Conservation (phyloP, 1,284 basidiomycete genomes). For the Ceratobasidium sp. region DNA sequence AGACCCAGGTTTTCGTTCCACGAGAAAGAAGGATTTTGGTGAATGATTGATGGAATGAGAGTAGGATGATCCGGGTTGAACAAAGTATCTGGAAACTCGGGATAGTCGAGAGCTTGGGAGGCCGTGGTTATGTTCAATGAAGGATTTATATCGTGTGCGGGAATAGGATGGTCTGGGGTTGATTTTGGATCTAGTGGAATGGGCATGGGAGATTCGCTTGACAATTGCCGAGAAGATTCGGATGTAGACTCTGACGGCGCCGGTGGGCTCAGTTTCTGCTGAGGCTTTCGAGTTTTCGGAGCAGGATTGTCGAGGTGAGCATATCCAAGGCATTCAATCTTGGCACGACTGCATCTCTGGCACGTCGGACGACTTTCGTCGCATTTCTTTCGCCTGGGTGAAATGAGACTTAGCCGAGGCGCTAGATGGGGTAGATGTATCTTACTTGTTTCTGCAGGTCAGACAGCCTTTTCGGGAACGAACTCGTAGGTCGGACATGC, state of each 20-base stretch:
- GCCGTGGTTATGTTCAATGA: too few species aligned
- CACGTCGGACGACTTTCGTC: constrained; percentile 8
- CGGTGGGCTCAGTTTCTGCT: not conserved
- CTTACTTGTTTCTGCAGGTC: constrained; percentile 29
- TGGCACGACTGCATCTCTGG: not conserved
- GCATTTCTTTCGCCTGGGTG: constrained; percentile 13
- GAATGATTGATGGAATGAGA: not conserved
- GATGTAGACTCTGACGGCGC: not conserved
- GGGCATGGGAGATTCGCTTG: not conserved
- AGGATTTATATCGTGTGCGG: too few species aligned
- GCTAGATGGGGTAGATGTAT: not conserved
- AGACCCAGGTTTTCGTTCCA: too few species aligned
- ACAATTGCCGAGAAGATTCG: not conserved
- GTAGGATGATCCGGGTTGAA: not conserved
- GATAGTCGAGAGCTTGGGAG: too few species aligned
- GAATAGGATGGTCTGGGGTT: too few species aligned
- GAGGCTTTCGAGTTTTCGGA: not conserved
- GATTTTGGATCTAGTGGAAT: not conserved
- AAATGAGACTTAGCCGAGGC: not conserved
- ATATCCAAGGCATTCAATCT: constrained; percentile 14
- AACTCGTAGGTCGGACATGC: constrained; percentile 5
- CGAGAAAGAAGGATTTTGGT: not conserved
- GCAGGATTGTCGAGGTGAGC: not conserved
- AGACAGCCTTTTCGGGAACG: constrained; percentile 22
- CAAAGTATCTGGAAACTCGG: too few species aligned